These are phyloP conservation scores for Incumbomyces lentus DNA, from an alignment of 2,329 filamentous ascomycete genomes.

Conservation along the genomic window DNA sequence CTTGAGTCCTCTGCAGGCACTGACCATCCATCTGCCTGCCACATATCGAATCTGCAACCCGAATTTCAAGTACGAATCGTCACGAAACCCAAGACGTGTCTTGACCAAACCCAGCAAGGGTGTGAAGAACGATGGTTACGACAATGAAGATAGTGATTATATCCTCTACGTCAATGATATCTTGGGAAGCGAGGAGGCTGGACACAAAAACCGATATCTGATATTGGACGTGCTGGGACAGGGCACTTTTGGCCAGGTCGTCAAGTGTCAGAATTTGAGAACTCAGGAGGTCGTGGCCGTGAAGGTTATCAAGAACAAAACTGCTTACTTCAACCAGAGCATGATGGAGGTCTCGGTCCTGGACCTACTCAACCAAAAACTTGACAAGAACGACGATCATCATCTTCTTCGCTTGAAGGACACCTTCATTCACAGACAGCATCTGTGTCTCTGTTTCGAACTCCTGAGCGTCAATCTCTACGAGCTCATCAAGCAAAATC, in stretches of 20 bases:
- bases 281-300: slow-evolving; percentile 97
- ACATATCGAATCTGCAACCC: slow-evolving; percentile 99
- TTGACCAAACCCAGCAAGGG: slow-evolving; percentile 98
- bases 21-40: slow-evolving; percentile 83
- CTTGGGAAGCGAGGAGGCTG: slow-evolving; percentile 90
- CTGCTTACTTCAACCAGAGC: slow-evolving; percentile 98
- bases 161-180: slow-evolving; percentile 99
- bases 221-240: slow-evolving; percentile 95
- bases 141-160: slow-evolving; percentile 98
- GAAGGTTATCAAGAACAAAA: slow-evolving; percentile 98
- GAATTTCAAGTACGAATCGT: slow-evolving; percentile 96
- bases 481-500: slow-evolving; percentile 98
- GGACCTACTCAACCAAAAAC: slow-evolving; percentile 94
- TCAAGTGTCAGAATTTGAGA: slow-evolving; percentile 97
- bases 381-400: slow-evolving; percentile 98
- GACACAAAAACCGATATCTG: slow-evolving; percentile 97
- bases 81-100: slow-evolving; percentile 86
- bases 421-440: slow-evolving; percentile 94
- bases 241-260: slow-evolving; percentile 95
- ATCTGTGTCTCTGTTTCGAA: slow-evolving; percentile 94
- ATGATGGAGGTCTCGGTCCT: slow-evolving; percentile 99
- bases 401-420: slow-evolving; percentile 90
- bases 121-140: slow-evolving; percentile 95
- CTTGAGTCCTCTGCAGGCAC: slow-evolving; percentile 91
- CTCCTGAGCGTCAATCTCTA: slow-evolving; percentile 94